Evolutionary conservation across 306 rosid genomes (phyloP).

Genomic region (Styphnolobium japonicum): DNA sequence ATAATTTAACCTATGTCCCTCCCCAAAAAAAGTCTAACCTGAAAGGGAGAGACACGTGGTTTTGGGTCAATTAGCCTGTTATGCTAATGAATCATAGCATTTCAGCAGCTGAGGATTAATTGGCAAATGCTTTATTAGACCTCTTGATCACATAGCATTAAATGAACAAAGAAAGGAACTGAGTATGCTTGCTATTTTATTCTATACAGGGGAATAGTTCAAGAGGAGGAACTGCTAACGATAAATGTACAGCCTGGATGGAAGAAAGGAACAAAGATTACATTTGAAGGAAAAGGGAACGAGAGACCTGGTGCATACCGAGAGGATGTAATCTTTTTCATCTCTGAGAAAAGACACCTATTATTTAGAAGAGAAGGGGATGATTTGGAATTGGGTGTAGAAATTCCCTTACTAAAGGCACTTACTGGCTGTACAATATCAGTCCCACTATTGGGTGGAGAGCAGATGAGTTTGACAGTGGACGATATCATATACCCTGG

Average conservation of each 20-base stretch:
- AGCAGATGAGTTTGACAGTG: constrained; percentile 39
- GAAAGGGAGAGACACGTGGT: background rate
- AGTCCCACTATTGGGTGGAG: constrained; percentile 71
- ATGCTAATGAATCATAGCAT: background rate
- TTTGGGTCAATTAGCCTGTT: too few species aligned
- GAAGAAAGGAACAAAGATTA: constrained; percentile 80
- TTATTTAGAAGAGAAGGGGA: constrained; percentile 71
- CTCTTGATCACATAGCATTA: background rate
- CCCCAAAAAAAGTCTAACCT: too few species aligned
- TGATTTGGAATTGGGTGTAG: constrained; percentile 58
- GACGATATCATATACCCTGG: constrained; percentile 62
- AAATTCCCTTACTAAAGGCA: constrained; percentile 65
- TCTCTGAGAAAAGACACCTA: constrained; percentile 60
- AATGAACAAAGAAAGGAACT: background rate
- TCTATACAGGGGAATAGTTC: constrained; percentile 40
- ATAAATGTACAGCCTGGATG: constrained; percentile 87
- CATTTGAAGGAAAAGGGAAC: constrained; percentile 75
- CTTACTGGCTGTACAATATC: constrained; percentile 61
- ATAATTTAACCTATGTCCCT: too few species aligned
- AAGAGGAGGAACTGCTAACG: constrained; percentile 62
- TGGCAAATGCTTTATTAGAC: constrained; percentile 9
- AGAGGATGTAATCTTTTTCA: constrained; percentile 53
- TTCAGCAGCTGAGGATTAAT: background rate
- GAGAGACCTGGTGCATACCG: constrained; percentile 41
- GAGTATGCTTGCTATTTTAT: background rate